These are phyloP conservation scores for Novymonas esmeraldas DNA, from an alignment of 208 protist species.

Conservation along the genomic window DNA sequence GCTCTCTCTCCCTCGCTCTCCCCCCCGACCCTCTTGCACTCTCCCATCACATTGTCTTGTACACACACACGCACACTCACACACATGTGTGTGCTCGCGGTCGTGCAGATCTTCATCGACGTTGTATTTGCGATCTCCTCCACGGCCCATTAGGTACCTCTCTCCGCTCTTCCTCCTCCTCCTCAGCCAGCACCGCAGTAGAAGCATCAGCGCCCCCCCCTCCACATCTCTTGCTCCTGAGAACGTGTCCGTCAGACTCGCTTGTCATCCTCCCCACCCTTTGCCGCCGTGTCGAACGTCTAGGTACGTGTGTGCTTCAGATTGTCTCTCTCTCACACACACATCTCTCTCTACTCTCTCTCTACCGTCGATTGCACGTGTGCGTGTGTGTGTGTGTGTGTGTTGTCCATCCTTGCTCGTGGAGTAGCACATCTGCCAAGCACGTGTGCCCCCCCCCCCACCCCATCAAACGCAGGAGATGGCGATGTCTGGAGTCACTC, in stretches of 20 bases:
- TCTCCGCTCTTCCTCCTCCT: neutral
- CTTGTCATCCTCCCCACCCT: neutral
- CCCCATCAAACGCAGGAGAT: constrained; percentile 32
- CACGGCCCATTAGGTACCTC: too few species aligned
- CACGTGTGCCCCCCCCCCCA: neutral
- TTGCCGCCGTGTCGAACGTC: neutral
- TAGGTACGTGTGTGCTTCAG: neutral
- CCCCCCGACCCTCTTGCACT: neutral
- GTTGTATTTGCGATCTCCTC: neutral
- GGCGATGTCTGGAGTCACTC: constrained; percentile 89
- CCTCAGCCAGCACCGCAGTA: neutral
- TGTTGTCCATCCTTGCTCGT: too few species aligned
- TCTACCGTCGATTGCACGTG: neutral
- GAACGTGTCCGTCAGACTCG: neutral
- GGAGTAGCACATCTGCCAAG: too few species aligned
- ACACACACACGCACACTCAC: neutral
- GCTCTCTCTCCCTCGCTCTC: neutral
- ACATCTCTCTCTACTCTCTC: neutral
- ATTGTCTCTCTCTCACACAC: neutral
- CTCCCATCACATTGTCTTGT: too few species aligned
- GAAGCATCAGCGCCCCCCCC: neutral
- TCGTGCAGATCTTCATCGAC: constrained; percentile 1
- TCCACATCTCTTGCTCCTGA: neutral
- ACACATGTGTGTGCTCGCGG: too few species aligned
- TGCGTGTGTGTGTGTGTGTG: too few species aligned